A percentile compares a stretch with the other conserved stretches of the same genome.
Evolutionary conservation across 345 rosid genomes (phyloP).

Genomic region (Eucalyptus cloeziana): DNA sequence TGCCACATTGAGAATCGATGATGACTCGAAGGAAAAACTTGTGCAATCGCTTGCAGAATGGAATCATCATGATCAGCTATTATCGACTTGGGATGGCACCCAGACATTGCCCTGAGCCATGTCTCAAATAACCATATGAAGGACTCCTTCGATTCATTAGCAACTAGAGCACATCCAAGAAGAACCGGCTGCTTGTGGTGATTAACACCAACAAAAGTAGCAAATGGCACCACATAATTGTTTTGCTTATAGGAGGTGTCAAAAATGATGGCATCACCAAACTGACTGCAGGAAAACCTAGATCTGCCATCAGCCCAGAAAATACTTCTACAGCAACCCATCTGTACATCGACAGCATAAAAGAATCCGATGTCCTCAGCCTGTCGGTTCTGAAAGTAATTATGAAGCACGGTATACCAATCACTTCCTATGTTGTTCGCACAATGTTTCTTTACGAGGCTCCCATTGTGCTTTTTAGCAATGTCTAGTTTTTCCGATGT

Average conservation of each 20-base stretch:
- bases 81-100: conserved; percentile 56
- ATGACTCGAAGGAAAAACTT: conserved; percentile 64
- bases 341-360: conserved; percentile 44
- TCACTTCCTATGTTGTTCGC: conserved; percentile 56
- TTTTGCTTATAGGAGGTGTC: conserved; percentile 73
- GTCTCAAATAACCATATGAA: conserved; percentile 74
- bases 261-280: conserved; percentile 58
- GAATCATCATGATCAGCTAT: conserved; percentile 77
- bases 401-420: conserved; percentile 62
- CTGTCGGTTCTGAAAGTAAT: conserved; percentile 68
- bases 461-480: conserved; percentile 16
- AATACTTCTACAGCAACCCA: conserved; percentile 53
- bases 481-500: conserved; percentile 38
- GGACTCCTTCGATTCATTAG: conserved; percentile 61
- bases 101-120: conserved; percentile 77
- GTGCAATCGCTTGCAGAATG: conserved; percentile 58
- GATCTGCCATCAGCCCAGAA: conserved; percentile 95
- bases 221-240: conserved; percentile 56
- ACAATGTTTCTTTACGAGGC: conserved; percentile 9
- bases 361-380: conserved; percentile 85
- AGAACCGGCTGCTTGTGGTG: conserved; percentile 88
- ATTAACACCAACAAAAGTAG: conserved; percentile 72
- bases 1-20: conserved; percentile 81
- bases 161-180: conserved; percentile 76
- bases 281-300: conserved; percentile 80